Evolutionary conservation across 306 rosid species (phyloP).

Genomic region (Canavalia gladiata): DNA sequence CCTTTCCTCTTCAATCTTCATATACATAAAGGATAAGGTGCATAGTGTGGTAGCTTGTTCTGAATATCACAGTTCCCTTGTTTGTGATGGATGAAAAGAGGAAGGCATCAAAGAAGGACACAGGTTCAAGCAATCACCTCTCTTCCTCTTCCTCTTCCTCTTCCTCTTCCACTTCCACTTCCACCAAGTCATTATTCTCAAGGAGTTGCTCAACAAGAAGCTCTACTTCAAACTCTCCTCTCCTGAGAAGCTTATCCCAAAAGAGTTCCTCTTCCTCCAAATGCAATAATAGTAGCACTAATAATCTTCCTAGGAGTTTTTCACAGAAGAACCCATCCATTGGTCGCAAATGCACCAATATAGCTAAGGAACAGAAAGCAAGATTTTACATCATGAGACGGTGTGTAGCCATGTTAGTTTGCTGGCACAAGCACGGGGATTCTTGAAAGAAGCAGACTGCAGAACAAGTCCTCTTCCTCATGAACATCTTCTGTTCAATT

Average conservation of each 20-base stretch:
- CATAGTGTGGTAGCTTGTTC: constrained; percentile 11
- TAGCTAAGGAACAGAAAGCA: constrained; percentile 95
- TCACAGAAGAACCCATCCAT: constrained; percentile 80
- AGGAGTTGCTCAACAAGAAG: constrained; percentile 74
- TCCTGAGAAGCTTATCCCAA: constrained; percentile 72
- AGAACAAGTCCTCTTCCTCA: constrained; percentile 1
- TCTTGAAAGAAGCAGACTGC: constrained; percentile 43
- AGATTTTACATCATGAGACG: constrained; percentile 95
- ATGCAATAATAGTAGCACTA: constrained; percentile 24
- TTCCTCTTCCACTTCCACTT: background rate
- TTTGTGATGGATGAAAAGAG: constrained; percentile 77
- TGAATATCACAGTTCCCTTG: background rate
- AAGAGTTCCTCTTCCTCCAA: constrained; percentile 66
- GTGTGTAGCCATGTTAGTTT: constrained; percentile 95
- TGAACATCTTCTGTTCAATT: constrained; percentile 40
- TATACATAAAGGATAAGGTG: constrained; percentile 28
- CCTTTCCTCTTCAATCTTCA: constrained; percentile 8
- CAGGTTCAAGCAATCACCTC: constrained; percentile 45
- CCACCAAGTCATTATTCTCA: constrained; percentile 65
- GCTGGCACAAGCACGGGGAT: constrained; percentile 99
- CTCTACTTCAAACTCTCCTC: constrained; percentile 76
- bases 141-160: constrained; percentile 16
- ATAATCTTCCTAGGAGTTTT: constrained; percentile 67
- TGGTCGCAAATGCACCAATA: constrained; percentile 76
- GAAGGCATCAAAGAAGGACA: constrained; percentile 75